These are phyloP conservation scores for Colletotrichum australisinense DNA, from an alignment of 2,329 filamentous ascomycete genomes.

Conservation along the genomic window DNA sequence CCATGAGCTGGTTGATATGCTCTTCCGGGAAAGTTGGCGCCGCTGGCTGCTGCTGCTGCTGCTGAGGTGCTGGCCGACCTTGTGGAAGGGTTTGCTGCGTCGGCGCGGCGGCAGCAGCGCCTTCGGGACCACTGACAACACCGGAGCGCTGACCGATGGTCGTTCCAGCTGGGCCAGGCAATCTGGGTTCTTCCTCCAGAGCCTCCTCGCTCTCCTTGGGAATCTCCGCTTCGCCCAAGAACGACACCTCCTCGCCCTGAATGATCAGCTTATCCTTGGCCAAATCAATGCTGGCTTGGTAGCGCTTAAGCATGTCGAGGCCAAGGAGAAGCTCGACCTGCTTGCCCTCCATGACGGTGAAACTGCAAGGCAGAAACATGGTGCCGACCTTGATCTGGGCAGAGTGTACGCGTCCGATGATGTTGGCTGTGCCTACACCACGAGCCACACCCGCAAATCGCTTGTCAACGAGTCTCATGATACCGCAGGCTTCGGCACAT, in stretches of 20 bases:
- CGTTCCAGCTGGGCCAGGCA: conserved; percentile 88
- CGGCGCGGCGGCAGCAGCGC: conserved; percentile 40
- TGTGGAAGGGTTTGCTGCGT: conserved; percentile 38
- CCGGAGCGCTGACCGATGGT: conserved; percentile 87
- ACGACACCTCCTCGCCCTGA: conserved; percentile 87
- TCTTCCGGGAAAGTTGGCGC: conserved; percentile 64
- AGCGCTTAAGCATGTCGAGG: conserved; percentile 95
- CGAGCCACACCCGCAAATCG: conserved; percentile 92
- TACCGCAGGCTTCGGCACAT: conserved; percentile 91
- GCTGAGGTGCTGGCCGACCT: conserved; percentile 40
- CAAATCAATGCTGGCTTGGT: conserved; percentile 93
- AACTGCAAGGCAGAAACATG: conserved; percentile 90
- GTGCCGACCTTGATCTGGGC: conserved; percentile 94
- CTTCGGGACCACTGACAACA: conserved; percentile 71
- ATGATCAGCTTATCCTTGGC: conserved; percentile 87
- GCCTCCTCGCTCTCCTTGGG: conserved; percentile 84
- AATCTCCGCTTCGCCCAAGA: conserved; percentile 92
- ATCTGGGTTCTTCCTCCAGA: conserved; percentile 81
- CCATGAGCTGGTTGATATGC: conserved; percentile 79
- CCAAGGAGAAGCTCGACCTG: conserved; percentile 93
- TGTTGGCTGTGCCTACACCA: conserved; percentile 93
- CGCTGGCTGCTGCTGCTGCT: conserved; percentile 42
- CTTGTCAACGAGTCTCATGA: conserved; percentile 94
- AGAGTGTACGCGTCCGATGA: conserved; percentile 94
- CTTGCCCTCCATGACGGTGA: conserved; percentile 99